Conservation (phyloP, 495 filamentous ascomycete species). For the Rostrohypoxylon terebratum region DNA sequence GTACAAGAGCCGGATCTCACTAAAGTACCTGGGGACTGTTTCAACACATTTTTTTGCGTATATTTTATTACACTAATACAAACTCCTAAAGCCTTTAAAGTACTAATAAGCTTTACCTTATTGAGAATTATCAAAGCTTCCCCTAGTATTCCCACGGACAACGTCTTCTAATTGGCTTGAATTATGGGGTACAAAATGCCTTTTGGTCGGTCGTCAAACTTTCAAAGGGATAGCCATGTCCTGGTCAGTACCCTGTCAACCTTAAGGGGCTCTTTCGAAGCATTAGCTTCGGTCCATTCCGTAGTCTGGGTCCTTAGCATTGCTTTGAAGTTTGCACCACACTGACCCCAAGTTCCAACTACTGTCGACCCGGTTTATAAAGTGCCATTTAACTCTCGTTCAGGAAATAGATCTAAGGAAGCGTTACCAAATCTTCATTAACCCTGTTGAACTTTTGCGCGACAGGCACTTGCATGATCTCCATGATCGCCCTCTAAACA, state of each 20-base stretch:
- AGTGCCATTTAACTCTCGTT: not conserved
- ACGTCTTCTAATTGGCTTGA: too few species aligned
- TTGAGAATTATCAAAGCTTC: too few species aligned
- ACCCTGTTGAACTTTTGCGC: constrained; percentile 7
- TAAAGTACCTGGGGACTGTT: too few species aligned
- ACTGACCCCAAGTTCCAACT: not conserved
- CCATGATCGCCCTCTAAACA: not conserved
- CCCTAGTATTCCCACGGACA: too few species aligned
- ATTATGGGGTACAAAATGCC: too few species aligned
- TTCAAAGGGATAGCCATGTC: too few species aligned
- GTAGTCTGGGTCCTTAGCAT: constrained; percentile 14
- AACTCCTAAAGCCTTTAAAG: too few species aligned
- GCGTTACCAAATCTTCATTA: constrained; percentile 21
- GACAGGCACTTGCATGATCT: constrained; percentile 17
- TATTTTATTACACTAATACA: too few species aligned
- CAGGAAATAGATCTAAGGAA: constrained; percentile 13
- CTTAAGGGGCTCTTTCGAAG: not conserved
- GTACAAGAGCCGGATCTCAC: too few species aligned
- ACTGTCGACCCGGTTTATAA: constrained; percentile 1
- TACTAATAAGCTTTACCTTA: too few species aligned
- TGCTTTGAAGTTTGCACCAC: not conserved
- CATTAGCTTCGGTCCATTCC: not conserved
- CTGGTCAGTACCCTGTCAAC: not conserved
- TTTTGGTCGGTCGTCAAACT: too few species aligned
- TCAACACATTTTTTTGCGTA: too few species aligned